Evolutionary conservation across 208 protist genomes (phyloP), one percentile per base, ranked within the genome.

Genomic region (Leishmania braziliensis): DNA sequence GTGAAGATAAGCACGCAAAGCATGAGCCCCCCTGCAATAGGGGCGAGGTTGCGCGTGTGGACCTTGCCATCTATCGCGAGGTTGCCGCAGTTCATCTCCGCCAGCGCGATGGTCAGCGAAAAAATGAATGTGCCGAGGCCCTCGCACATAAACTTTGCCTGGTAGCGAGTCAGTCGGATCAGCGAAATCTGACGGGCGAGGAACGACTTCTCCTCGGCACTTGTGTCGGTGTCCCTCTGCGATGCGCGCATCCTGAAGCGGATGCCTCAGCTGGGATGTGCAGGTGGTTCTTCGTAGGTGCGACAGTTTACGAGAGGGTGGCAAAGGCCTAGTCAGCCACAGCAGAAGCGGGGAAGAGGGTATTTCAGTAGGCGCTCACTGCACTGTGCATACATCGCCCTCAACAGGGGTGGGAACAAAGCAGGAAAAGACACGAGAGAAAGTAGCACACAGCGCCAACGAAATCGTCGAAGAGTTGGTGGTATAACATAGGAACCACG

Each of bases 11-110:
- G 83, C 69, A 91, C 90, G 83, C 85, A 90, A 2, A 96, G 84
- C 80, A 95, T 93, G 76, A 95, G 93, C 54, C 93, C 93, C 81
- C 92, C 90, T 1, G 93, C 93, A 69, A 96, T 89, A 16, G 93
- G 93, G 26, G 93, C 93, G 39, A 96, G 80, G 75, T 96, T 96
- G 68, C 91, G 93, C 20, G 90, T 95, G 83, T 83, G 90, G 23
- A 69, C 73, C 77, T 89, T 90, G 9, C 89, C 88, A 75, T 96
- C 82, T 48, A 96, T 90, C 8, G 91, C 86, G 10, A 80, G 81
- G 43, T 89, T 83, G 39, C 93, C 93, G 66, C 90, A 92, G 77
- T 94, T 94, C 84, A 93, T 86, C 77, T 96, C 93, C 29, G 90
- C 93, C 58, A 96, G 83, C 3, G 89, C 90, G 82, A 94, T 91